A percentile compares a stretch with the other conserved stretches of the same genome.
Evolutionary conservation across 805 yeast genomes (phyloP).

Genomic region (Barnettozyma sucrosica): DNA sequence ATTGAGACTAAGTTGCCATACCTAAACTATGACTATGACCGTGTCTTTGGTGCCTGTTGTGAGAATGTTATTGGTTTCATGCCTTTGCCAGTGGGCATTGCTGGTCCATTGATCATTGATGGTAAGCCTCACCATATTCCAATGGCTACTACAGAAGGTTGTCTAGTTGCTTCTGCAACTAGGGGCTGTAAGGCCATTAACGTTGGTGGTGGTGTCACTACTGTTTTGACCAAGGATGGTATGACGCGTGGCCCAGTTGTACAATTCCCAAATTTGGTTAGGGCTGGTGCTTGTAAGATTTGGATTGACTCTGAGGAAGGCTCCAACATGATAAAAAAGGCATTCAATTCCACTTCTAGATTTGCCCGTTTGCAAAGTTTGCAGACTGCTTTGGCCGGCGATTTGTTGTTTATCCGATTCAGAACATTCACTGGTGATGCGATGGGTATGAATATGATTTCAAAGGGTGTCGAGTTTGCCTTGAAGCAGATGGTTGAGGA

Average conservation of each 20-base stretch:
- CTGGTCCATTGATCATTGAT: conserved; percentile 93
- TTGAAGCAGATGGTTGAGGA: conserved; percentile 79
- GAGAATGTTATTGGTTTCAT: conserved; percentile 95
- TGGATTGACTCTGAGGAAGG: conserved; percentile 98
- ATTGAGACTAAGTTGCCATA: conserved; percentile 76
- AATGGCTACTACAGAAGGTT: conserved; percentile 99
- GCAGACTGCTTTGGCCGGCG: conserved; percentile 93
- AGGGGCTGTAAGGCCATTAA: conserved; percentile 98
- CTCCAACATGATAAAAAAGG: conserved; percentile 70
- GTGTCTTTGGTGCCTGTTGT: conserved; percentile 98
- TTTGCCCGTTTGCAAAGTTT: conserved; percentile 91
- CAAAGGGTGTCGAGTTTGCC: conserved; percentile 92
- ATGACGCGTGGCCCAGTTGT: conserved; percentile 99
- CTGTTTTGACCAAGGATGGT: conserved; percentile 92
- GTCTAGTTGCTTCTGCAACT: conserved; percentile 96
- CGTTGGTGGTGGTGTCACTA: conserved; percentile 92
- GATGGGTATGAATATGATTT: conserved; percentile 99
- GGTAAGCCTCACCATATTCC: conserved; percentile 88
- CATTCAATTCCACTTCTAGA: conserved; percentile 94
- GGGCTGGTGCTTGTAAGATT: conserved; percentile 92
- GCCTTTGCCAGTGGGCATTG: conserved; percentile 97
- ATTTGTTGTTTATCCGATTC: conserved; percentile 80
- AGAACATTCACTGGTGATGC: conserved; percentile 99
- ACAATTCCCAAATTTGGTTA: conserved; percentile 67
- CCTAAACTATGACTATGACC: conserved; percentile 79